Evolutionary conservation across 139 green algal species (phyloP).

Genomic region (Chlorella sp.): DNA sequence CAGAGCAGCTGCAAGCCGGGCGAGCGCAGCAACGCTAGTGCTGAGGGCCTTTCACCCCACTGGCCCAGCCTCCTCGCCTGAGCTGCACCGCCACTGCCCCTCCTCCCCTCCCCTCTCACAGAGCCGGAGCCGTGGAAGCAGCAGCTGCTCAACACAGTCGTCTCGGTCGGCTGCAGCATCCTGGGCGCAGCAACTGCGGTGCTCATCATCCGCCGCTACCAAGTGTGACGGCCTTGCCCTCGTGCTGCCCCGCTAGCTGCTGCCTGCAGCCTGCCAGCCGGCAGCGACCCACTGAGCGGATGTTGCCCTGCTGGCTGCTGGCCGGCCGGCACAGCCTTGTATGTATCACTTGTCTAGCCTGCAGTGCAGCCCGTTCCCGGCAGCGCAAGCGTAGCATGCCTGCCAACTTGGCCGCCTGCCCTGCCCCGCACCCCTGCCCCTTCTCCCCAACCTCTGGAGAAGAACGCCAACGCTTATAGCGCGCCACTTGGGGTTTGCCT

Average conservation of each 20-base stretch:
- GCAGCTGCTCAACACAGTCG: conserved; percentile 12
- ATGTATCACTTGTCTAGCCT: not conserved
- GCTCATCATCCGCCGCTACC: conserved; percentile 20
- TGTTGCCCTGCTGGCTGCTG: not conserved
- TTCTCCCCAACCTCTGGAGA: too few species aligned
- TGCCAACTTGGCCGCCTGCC: too few species aligned
- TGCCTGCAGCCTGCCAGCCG: not conserved
- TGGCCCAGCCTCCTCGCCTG: too few species aligned
- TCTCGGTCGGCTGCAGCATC: conserved; percentile 17
- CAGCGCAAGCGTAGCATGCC: too few species aligned
- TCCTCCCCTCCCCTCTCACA: not conserved
- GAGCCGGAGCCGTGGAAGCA: conserved; percentile 21
- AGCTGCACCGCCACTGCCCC: not conserved
- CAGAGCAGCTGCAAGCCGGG: too few species aligned
- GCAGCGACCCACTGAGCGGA: not conserved
- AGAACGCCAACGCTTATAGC: too few species aligned
- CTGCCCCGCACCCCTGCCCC: too few species aligned
- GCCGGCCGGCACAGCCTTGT: not conserved
- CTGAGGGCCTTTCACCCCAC: not conserved
- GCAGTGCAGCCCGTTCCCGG: too few species aligned
- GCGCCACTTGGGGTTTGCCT: too few species aligned
- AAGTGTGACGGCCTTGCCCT: not conserved
- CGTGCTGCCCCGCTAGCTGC: not conserved
- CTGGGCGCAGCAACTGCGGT: conserved; percentile 10
- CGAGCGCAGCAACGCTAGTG: not conserved